Evolutionary conservation across 2,329 filamentous ascomycete genomes (phyloP).

Genomic region (Fusarium buxicola): DNA sequence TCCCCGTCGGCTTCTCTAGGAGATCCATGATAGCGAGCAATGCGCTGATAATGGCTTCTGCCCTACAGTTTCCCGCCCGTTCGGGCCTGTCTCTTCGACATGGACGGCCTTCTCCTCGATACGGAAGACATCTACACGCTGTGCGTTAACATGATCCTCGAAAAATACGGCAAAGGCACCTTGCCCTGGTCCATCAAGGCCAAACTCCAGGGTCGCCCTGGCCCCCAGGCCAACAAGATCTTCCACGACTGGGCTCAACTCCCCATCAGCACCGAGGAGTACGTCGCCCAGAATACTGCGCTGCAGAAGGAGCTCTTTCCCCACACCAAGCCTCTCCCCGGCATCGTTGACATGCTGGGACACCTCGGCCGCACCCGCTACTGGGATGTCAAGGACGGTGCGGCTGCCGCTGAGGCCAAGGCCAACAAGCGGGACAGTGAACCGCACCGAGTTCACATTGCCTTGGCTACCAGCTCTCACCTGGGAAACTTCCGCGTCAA

Average conservation of each 20-base stretch:
- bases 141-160: slow-evolving; percentile 84
- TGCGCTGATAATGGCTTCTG: slow-evolving; percentile 20
- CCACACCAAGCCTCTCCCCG: slow-evolving; percentile 79
- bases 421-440: slow-evolving; percentile 29
- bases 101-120: slow-evolving; percentile 96
- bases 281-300: slow-evolving; percentile 66
- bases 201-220: slow-evolving; percentile 74
- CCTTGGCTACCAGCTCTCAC: slow-evolving; percentile 86
- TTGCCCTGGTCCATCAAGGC: slow-evolving; percentile 97
- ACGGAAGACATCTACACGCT: slow-evolving; percentile 90
- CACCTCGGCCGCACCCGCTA: slow-evolving; percentile 66
- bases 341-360: slow-evolving; percentile 75
- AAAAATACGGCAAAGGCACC: slow-evolving; percentile 75
- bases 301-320: slow-evolving; percentile 82
- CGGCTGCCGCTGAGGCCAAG: slow-evolving; percentile 38
- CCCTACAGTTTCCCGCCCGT: slow-evolving; percentile 76
- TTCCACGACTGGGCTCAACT: slow-evolving; percentile 86
- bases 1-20: neutral
- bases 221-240: slow-evolving; percentile 63
- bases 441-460: slow-evolving; percentile 74
- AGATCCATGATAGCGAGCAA: neutral
- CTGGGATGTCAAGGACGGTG: slow-evolving; percentile 55
- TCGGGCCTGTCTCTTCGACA: slow-evolving; percentile 95
- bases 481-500: slow-evolving; percentile 80
- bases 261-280: slow-evolving; percentile 79